Evolutionary conservation across 2,329 filamentous ascomycete species (phyloP), one percentile per base, ranked within the genome.

Genomic region (Cercospora zeae-maydis): DNA sequence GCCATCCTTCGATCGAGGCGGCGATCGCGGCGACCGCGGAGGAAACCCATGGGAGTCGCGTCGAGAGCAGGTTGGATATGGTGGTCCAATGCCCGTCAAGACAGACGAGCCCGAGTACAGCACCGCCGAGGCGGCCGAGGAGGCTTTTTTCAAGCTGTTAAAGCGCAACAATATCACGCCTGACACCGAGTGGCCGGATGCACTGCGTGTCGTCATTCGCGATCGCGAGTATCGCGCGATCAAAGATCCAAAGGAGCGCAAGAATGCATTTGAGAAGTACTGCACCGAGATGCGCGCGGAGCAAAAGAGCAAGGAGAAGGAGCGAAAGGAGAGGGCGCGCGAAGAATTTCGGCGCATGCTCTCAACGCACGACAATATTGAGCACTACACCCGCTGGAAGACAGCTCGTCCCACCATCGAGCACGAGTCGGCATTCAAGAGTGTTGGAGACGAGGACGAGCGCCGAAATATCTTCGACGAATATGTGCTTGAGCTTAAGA

Each of bases 291-390:
- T 96, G 77, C 87, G 95, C 70, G 83, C 90, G 69, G 91, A 97
- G 79, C 95, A 99, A 80, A 95, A 96, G 81, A 92, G 96, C 77
- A 90, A 90, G 70, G 93, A 93, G 74, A 93, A 96, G 78, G 93
- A 98, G 79, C 89, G 95, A 75, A 84, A 96, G 76, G 84, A 91
- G 71, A 98, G 97, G 81, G 84, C 98, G 73, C 91, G 92, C 72
- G 84, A 90, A 77, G 95, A 98, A 81, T 99, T 99, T 78, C 89
- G 90, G 70, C 93, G 88, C 60, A 99, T 99, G 95, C 84, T 99
- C 69, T 92, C 89, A 78, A 93, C 92, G 69, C 93, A 99, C 76
- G 92, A 93, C 65, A 95, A 99, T 77, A 98, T 99, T 78, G 95
- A 93, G 77, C 87, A 97, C 76, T 97, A 96, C 77, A 97, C 93